Evolutionary conservation across 208 protist genomes (phyloP).

Genomic region (Naegleria lovaniensis): DNA sequence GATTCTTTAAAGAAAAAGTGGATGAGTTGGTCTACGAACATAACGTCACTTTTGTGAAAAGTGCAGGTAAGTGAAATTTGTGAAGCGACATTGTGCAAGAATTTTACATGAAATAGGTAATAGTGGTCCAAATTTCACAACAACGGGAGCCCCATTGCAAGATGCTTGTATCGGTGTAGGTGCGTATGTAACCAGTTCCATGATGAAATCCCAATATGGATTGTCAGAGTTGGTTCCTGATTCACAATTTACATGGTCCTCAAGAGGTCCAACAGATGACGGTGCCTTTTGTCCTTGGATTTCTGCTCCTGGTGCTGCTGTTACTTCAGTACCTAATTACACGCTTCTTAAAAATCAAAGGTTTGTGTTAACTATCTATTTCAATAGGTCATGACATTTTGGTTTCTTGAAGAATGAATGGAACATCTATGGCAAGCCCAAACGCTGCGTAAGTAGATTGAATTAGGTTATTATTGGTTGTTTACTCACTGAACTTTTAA

Average conservation of each 20-base stretch:
- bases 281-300: not conserved
- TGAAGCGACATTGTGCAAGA: no score
- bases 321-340: not conserved
- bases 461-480: no score
- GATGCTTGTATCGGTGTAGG: not conserved
- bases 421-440: not conserved
- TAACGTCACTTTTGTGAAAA: not conserved
- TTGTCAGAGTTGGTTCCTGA: not conserved
- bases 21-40: slow-evolving; percentile 13
- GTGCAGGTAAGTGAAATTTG: not conserved
- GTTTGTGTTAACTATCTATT: not conserved
- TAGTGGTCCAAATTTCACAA: not conserved
- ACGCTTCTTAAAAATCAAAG: not conserved
- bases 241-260: not conserved
- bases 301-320: not conserved
- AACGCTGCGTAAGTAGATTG: not conserved
- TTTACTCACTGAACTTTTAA: no score
- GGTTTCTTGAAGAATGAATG: not conserved
- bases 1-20: slow-evolving; percentile 37
- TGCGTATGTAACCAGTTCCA: not conserved
- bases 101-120: not conserved
- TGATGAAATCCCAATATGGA: not conserved
- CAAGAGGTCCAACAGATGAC: not conserved
- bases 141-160: not conserved
- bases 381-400: no score